phyloP scores from a whole-genome alignment of 805 yeast genomes.

The Starmerella floricola region DNA sequence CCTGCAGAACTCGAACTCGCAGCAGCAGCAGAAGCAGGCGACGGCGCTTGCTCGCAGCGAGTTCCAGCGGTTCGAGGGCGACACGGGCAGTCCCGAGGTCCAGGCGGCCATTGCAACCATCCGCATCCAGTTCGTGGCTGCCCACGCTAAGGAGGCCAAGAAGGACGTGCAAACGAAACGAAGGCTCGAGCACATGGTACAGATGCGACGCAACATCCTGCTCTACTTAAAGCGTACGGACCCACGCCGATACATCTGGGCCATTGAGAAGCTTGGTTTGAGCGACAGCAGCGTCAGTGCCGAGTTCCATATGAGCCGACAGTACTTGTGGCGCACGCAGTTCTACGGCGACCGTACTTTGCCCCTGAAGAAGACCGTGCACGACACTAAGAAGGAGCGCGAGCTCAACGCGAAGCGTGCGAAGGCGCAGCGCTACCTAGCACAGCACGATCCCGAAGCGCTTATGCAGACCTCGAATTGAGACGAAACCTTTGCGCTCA shows the following conservation, averaged over 20 bases:
- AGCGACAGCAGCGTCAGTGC: constrained; percentile 63
- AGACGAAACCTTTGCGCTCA: constrained; percentile 3
- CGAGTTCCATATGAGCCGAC: constrained; percentile 45
- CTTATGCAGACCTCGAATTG: constrained; percentile 6
- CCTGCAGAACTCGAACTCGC: constrained; percentile 54
- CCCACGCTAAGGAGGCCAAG: constrained; percentile 55
- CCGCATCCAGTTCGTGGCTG: constrained; percentile 62
- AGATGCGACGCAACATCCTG: constrained; percentile 72
- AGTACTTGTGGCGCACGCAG: constrained; percentile 27
- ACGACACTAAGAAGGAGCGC: constrained; percentile 22
- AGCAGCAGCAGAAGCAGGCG: constrained; percentile 48
- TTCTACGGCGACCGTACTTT: constrained; percentile 32
- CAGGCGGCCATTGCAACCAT: constrained; percentile 88
- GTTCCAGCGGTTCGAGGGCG: constrained; percentile 74
- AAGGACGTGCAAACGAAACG: constrained; percentile 66
- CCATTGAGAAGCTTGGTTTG: constrained; percentile 77
- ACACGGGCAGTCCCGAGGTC: constrained; percentile 90
- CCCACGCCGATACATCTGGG: constrained; percentile 73
- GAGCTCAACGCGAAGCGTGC: constrained; percentile 19
- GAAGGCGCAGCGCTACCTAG: constrained; percentile 23
- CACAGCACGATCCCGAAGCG: constrained; percentile 23
- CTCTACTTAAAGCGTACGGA: constrained; percentile 70
- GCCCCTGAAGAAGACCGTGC: constrained; percentile 26
- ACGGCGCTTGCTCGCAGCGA: constrained; percentile 58
- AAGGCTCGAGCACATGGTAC: constrained; percentile 68